phyloP scores from a whole-genome alignment of 129 eudicot species.

The Arctium lappa region DNA sequence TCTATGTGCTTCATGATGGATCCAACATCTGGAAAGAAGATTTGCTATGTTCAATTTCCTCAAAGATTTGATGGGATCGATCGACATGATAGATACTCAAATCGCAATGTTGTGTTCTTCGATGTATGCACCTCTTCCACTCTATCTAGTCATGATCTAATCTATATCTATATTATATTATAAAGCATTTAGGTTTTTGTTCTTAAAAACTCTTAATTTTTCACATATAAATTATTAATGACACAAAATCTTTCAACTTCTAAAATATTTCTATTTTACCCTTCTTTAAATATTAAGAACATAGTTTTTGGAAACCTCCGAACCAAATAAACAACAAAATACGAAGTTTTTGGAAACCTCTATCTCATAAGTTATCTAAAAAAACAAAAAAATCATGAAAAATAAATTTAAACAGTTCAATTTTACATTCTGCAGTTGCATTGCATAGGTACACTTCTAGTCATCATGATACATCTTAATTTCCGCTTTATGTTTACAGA shows the following conservation, averaged over 20 bases:
- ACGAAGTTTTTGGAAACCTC: neutral
- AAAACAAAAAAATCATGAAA: neutral
- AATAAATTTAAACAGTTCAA: neutral
- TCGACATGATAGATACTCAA: constrained; percentile 85
- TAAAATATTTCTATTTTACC: neutral
- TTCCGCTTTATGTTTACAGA: constrained; percentile 34
- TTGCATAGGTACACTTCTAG: neutral
- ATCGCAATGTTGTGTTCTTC: constrained; percentile 88
- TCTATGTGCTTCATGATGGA: constrained; percentile 97
- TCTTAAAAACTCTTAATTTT: neutral
- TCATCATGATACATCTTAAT: neutral
- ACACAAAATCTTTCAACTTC: neutral
- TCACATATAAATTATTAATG: too few species aligned
- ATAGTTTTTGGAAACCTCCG: neutral
- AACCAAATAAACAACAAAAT: too few species aligned
- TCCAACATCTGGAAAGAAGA: constrained; percentile 82
- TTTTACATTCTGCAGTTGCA: too few species aligned
- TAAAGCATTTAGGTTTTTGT: neutral
- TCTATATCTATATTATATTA: neutral
- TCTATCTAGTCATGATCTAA: neutral
- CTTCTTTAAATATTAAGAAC: too few species aligned
- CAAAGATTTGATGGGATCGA: constrained; percentile 94
- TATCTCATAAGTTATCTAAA: neutral
- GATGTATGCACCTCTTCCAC: constrained; percentile 53
- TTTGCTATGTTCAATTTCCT: constrained; percentile 87